Conservation (phyloP, 148 eudicot species). For the Euryodendron excelsum region DNA sequence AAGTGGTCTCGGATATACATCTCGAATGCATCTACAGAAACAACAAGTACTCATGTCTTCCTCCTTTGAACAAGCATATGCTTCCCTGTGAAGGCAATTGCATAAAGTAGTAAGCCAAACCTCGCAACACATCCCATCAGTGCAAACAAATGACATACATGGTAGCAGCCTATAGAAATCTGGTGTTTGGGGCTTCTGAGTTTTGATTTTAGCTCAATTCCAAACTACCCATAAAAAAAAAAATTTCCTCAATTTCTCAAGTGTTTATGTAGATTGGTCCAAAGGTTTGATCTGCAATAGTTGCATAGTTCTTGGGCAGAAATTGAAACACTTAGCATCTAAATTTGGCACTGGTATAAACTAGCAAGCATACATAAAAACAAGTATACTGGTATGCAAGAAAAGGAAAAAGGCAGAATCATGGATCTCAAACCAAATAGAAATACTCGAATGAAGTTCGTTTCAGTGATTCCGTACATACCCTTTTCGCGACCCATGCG, state of each 20-base stretch:
- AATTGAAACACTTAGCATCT: too few relatives aligned
- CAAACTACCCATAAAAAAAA: too few relatives aligned
- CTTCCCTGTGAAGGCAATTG: constrained; percentile 37
- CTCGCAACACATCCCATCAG: background rate
- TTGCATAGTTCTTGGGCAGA: too few relatives aligned
- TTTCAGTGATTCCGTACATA: constrained; percentile 13
- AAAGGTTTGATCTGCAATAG: too few relatives aligned
- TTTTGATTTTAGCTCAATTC: too few relatives aligned
- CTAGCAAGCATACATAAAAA: background rate
- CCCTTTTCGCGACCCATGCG: constrained; percentile 44
- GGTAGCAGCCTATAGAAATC: too few relatives aligned
- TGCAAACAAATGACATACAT: background rate
- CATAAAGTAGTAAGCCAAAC: background rate
- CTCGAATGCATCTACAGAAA: constrained; percentile 32
- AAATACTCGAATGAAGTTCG: background rate
- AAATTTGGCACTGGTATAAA: background rate
- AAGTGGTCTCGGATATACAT: constrained; percentile 51
- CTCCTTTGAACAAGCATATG: constrained; percentile 55
- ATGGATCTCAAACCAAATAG: background rate
- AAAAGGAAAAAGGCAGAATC: background rate
- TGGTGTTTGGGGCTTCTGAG: too few relatives aligned
- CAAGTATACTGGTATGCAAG: background rate
- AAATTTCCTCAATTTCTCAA: too few relatives aligned
- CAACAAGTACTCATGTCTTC: constrained; percentile 47
- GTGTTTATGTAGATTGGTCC: too few relatives aligned